These are phyloP conservation scores for Tolypocladium nubicola DNA, from an alignment of 2,329 filamentous ascomycete genomes.

Conservation along the genomic window DNA sequence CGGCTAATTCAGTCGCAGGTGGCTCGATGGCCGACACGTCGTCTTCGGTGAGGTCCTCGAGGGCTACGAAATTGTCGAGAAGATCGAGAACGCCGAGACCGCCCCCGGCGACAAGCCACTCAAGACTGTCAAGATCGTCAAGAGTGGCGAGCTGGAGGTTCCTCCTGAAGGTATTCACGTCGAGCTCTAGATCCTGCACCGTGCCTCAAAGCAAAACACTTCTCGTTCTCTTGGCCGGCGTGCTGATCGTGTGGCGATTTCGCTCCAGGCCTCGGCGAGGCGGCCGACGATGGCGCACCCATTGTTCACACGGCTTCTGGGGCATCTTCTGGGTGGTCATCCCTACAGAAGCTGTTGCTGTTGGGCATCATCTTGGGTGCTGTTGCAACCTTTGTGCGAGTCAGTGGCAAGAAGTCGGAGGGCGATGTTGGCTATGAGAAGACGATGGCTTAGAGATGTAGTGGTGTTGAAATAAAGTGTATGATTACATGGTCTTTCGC, in stretches of 20 bases:
- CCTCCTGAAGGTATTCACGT: constrained; percentile 87
- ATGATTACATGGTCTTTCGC: not conserved
- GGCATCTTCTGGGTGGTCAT: constrained; percentile 15
- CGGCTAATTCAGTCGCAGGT: constrained; percentile 30
- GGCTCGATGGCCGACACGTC: constrained; percentile 77
- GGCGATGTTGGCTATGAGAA: constrained; percentile 31
- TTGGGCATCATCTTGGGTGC: constrained; percentile 36
- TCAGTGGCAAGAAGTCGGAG: constrained; percentile 20
- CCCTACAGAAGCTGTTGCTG: constrained; percentile 39
- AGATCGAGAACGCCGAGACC: constrained; percentile 66
- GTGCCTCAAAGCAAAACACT: constrained; percentile 4
- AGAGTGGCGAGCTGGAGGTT: constrained; percentile 76
- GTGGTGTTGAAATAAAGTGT: constrained; percentile 1
- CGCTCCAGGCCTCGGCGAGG: constrained; percentile 16
- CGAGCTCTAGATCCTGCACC: constrained; percentile 53
- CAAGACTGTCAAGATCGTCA: constrained; percentile 62
- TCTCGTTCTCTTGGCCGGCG: constrained; percentile 14
- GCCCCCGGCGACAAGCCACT: constrained; percentile 56
- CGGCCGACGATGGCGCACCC: constrained; percentile 7
- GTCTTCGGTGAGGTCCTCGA: constrained; percentile 85
- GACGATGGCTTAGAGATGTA: constrained; percentile 25
- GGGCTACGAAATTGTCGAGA: constrained; percentile 70
- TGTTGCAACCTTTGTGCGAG: constrained; percentile 33
- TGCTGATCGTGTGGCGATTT: constrained; percentile 22
- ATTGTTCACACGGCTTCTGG: constrained; percentile 2